Base-by-base conservation (phyloP, 2,329 filamentous ascomycete species). In the Monosporascus cannonballus region DNA sequence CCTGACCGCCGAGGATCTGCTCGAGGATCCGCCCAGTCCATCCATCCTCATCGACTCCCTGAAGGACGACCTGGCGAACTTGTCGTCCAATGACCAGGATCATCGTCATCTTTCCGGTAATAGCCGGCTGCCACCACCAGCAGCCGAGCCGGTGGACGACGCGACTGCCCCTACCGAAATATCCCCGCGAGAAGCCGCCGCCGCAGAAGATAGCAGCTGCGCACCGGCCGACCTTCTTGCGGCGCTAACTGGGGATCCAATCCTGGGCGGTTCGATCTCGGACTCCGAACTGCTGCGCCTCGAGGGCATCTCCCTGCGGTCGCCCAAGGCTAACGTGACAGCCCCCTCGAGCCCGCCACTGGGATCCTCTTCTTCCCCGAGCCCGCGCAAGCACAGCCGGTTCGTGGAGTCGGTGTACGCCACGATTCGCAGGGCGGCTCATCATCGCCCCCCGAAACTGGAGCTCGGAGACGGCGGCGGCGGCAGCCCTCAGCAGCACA, bases 221-320 rank as follows among this genome's bases (percentile, higher is more conserved):
- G 51, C 55, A 18, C 55, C 60, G 22, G 49, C 47, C 11, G 50
- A 46, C 42, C 42, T 57, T 47, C 48, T 61, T 20, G 46, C 58
- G 46, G 51, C 54, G 51, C 48, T 62, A 18, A 47, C 56, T 5
- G 50, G 47, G 45, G 64, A 68, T 15, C 62, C 66, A 27, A 47
- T 67, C 49, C 54, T 67, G 14, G 65, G 66, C 15, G 70, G 64
- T 24, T 74, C 73, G 53, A 73, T 77, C 64, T 77, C 75, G 3
- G 74, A 78, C 55, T 73, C 73, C 38, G 75, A 77, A 58, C 66
- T 78, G n/a, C 68, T 75, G 8, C 67, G 70, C 30, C 67, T 78
- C 3, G 73, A 76, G 57, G 71, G 71, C n/a, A 76, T 78, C 56
- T 73, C 73, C n/a, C 59, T 77, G 25, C 69, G 70, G 38, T 67